Conservation (phyloP, 2,329 filamentous ascomycete genomes). For the Apiospora koreana region DNA sequence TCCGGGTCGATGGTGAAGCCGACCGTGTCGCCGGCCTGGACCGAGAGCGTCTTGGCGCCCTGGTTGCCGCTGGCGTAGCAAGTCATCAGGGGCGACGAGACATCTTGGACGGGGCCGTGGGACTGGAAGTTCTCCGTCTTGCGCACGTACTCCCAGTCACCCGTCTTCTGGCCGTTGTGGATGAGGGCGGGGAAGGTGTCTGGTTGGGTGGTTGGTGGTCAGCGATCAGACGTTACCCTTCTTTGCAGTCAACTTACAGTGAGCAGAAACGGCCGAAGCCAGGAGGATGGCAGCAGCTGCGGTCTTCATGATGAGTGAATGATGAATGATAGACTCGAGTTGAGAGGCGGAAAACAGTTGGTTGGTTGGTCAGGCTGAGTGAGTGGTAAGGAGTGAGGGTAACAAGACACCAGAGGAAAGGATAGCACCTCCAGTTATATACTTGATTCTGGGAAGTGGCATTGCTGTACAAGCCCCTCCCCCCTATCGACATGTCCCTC, state of each 20-base stretch:
- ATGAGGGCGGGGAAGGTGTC: slow-evolving; percentile 11
- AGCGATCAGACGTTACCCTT: background rate
- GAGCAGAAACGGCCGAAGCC: slow-evolving; percentile 10
- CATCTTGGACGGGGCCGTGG: slow-evolving; percentile 34
- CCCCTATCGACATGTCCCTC: background rate
- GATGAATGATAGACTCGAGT: background rate
- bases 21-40: slow-evolving; percentile 39
- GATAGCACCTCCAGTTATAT: background rate
- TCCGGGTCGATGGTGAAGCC: slow-evolving; percentile 41
- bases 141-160: slow-evolving; percentile 21
- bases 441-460: background rate
- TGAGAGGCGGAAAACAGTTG: background rate
- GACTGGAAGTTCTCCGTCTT: slow-evolving; percentile 37
- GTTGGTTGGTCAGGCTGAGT: background rate
- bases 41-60: slow-evolving; percentile 41
- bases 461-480: background rate
- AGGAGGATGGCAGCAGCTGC: slow-evolving; percentile 5
- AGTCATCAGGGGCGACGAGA: slow-evolving; percentile 32
- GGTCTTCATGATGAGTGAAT: slow-evolving; percentile 9
- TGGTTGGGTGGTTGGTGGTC: background rate
- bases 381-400: background rate
- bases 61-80: slow-evolving; percentile 32
- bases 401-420: background rate
- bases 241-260: background rate
- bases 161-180: slow-evolving; percentile 3